Conservation (phyloP, 140 eudicot species). For the Bidens hawaiensis region DNA sequence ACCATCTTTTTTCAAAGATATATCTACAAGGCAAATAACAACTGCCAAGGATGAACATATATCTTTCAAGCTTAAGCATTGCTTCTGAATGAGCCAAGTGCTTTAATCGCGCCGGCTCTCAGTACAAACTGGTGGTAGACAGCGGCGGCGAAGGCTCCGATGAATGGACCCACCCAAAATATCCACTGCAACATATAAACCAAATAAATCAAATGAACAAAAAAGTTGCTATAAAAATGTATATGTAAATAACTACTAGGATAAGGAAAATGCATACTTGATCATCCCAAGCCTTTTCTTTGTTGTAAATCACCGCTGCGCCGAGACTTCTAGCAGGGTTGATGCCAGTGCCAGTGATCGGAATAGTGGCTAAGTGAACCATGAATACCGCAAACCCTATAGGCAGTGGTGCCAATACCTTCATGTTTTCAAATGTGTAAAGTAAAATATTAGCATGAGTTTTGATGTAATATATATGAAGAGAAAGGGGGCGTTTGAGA, state of each 20-base stretch:
- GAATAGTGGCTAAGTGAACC: conserved; percentile 50
- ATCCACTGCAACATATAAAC: conserved; percentile 27
- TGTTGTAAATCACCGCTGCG: conserved; percentile 37
- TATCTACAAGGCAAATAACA: conserved; percentile 29
- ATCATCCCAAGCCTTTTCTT: conserved; percentile 36
- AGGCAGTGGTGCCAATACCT: conserved; percentile 48
- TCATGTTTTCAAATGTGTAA: not conserved
- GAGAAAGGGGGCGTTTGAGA: too few species aligned
- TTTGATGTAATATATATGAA: not conserved
- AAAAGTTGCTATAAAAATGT: not conserved
- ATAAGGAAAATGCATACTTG: conserved; percentile 27
- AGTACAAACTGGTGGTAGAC: conserved; percentile 39
- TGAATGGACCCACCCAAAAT: conserved; percentile 44
- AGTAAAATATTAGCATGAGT: not conserved
- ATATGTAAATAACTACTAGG: not conserved
- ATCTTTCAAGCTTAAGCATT: conserved; percentile 30
- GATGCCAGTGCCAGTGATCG: conserved; percentile 40
- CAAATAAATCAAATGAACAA: not conserved
- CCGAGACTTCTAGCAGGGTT: conserved; percentile 43
- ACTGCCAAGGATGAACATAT: conserved; percentile 11
- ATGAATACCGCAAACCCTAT: conserved; percentile 44
- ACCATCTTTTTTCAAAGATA: conserved; percentile 16
- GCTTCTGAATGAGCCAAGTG: conserved; percentile 42
- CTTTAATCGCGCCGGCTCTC: conserved; percentile 36
- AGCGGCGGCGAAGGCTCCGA: conserved; percentile 37